Evolutionary conservation across 176 grass and related monocot genomes (phyloP), one percentile per base, ranked within the genome.

Genomic region (Aegilops speltoides): DNA sequence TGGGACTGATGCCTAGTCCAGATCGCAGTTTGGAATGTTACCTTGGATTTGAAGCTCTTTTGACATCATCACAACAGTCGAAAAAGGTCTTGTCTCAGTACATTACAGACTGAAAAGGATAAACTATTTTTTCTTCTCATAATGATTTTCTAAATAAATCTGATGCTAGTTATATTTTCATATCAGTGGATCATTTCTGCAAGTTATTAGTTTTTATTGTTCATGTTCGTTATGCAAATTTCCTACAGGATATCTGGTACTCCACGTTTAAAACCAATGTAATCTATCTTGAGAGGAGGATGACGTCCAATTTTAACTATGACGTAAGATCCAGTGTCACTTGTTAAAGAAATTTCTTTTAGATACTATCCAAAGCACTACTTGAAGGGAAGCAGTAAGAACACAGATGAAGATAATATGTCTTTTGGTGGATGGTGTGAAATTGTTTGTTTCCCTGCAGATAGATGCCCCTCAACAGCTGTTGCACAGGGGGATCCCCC

Each of bases 221-320:
- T 63, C 61, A 59, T 61, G 33, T 69, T 64, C 64, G 22, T 22
- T 38, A 54, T 40, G 48, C 82, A 19, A 40, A 84, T 71, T 77
- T 92, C 78, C 54, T 94, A 83, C 93, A 98, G 97, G 85, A 79
- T 90, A 84, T 88, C 84, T 89, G 92, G 91, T 98, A 93, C 64
- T 89, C 96, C 52, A 56, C 16, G 52, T 56, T 17, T 56, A 56
- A 56, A 56, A 56, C 6, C 40, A 98, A 95, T 73, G 86, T 96
- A 82, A 59, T 98, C 80, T 91, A 86, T 92, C 88, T 98, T 45
- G 93, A 36, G 81, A 86, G 70, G 93, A 98, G 89, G 90, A 91
- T 89, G 84, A 26, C 25, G 73, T 89, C 94, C 94, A 81, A 96
- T 98, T 83, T 87, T 98, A 68, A 94, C 93, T 54, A 85, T 93